Conservation (phyloP, 768 basidiomycete genomes). For the Kockovaella imperatae region DNA sequence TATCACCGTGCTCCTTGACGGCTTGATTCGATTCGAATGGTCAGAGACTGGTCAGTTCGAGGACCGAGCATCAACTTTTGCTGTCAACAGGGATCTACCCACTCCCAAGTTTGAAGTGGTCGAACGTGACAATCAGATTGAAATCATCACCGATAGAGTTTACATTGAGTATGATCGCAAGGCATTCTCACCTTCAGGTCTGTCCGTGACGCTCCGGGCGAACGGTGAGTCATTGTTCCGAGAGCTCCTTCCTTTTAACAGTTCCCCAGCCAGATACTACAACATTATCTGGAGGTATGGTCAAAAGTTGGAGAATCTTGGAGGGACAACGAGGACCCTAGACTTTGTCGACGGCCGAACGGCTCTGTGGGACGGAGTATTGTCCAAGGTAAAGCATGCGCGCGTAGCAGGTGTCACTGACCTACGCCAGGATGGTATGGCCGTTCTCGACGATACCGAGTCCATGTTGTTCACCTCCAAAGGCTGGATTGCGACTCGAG, state of each 20-base stretch:
- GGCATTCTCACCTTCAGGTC: conserved; percentile 14
- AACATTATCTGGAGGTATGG: conserved; percentile 11
- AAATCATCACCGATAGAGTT: conserved; percentile 13
- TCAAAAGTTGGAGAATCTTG: conserved; percentile 6
- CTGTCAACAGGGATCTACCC: conserved; percentile 15
- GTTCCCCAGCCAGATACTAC: too few species aligned
- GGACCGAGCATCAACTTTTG: conserved; percentile 30
- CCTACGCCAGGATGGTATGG: conserved; percentile 10
- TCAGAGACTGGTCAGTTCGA: conserved; percentile 19
- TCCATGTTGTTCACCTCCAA: conserved; percentile 19
- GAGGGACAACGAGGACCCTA: conserved; percentile 24
- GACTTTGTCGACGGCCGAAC: conserved; percentile 19
- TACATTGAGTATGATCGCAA: conserved; percentile 19
- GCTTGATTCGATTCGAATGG: conserved; percentile 22
- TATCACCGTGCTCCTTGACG: conserved; percentile 21
- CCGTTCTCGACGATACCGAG: conserved; percentile 18
- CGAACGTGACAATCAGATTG: conserved; percentile 5
- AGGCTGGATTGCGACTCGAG: conserved; percentile 15
- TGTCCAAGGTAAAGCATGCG: conserved; percentile 9
- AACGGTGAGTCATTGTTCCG: conserved; percentile 11
- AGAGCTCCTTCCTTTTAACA: too few species aligned
- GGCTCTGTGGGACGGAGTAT: conserved; percentile 17
- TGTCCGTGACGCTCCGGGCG: conserved; percentile 3
- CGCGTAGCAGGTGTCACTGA: not conserved
- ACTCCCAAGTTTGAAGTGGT: conserved; percentile 10